These are phyloP conservation scores for Tricholoma matsutake DNA, from an alignment of 768 basidiomycete species.

Conservation along the genomic window DNA sequence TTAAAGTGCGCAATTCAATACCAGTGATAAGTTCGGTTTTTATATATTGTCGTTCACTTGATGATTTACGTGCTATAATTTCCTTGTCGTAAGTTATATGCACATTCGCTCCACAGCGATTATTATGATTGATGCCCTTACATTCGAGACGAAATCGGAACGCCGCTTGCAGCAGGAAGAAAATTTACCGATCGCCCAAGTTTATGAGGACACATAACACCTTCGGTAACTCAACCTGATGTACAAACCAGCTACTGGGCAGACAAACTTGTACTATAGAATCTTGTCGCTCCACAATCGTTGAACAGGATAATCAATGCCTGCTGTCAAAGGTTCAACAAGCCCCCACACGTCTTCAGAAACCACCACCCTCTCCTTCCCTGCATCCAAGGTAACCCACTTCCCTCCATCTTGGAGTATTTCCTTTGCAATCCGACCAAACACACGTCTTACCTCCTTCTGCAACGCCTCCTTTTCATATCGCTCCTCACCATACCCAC, in stretches of 20 bases:
- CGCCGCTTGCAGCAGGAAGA: too few species aligned
- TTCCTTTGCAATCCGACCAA: conserved; percentile 55
- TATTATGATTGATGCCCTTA: too few species aligned
- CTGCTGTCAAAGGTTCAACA: conserved; percentile 41
- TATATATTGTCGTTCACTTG: too few species aligned
- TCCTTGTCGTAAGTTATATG: too few species aligned
- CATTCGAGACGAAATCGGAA: too few species aligned
- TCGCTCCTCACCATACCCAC: conserved; percentile 83
- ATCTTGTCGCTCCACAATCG: conserved; percentile 46
- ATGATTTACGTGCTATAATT: too few species aligned
- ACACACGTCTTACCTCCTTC: conserved; percentile 55
- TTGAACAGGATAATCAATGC: conserved; percentile 39
- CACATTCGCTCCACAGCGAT: too few species aligned
- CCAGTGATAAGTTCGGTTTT: neutral
- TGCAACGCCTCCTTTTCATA: conserved; percentile 85
- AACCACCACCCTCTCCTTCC: conserved; percentile 46
- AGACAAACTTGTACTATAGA: neutral
- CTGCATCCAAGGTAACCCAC: conserved; percentile 65
- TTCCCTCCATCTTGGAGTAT: conserved; percentile 27
- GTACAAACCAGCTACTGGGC: too few species aligned
- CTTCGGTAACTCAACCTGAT: too few species aligned
- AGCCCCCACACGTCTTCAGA: conserved; percentile 52
- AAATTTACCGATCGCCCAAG: too few species aligned
- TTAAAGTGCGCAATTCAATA: neutral
- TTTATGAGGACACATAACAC: too few species aligned